phyloP scores from a whole-genome alignment of 2,329 filamentous ascomycete species.

The Cladosporium colombiae region DNA sequence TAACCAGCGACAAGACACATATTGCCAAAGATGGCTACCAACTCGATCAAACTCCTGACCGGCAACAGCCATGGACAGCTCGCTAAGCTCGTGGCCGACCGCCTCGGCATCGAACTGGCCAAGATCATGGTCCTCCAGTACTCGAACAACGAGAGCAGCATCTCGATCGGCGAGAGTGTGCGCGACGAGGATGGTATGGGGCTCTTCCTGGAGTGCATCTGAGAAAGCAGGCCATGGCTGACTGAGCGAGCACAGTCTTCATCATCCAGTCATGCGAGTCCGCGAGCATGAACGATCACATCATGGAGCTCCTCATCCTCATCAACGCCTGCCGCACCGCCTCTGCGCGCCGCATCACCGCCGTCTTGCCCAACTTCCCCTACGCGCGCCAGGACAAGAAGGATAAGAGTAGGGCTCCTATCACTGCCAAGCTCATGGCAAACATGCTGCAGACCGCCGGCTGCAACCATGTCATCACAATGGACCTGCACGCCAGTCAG shows the following conservation, averaged over 20 bases:
- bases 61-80: conserved; percentile 74
- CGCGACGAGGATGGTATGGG: conserved; percentile 84
- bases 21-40: conserved; percentile 61
- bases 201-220: not conserved
- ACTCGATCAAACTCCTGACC: conserved; percentile 73
- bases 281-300: conserved; percentile 94
- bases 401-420: conserved; percentile 92
- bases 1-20: conserved; percentile 7
- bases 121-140: conserved; percentile 81
- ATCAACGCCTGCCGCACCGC: conserved; percentile 91
- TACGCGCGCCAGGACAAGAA: conserved; percentile 98
- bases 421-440: conserved; percentile 91
- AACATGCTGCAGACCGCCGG: conserved; percentile 97
- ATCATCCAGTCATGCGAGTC: conserved; percentile 93
- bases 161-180: conserved; percentile 94
- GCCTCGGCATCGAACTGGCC: conserved; percentile 74
- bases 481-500: conserved; percentile 92
- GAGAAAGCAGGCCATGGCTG: conserved; percentile 11
- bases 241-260: conserved; percentile 61
- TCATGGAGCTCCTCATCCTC: conserved; percentile 98
- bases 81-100: conserved; percentile 67
- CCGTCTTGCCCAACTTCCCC: conserved; percentile 93
- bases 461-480: conserved; percentile 91
- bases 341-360: conserved; percentile 86
- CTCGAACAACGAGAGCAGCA: conserved; percentile 83